Evolutionary conservation across 2,329 filamentous ascomycete species (phyloP), one percentile per base, ranked within the genome.

Genomic region (Madurella mycetomatis): DNA sequence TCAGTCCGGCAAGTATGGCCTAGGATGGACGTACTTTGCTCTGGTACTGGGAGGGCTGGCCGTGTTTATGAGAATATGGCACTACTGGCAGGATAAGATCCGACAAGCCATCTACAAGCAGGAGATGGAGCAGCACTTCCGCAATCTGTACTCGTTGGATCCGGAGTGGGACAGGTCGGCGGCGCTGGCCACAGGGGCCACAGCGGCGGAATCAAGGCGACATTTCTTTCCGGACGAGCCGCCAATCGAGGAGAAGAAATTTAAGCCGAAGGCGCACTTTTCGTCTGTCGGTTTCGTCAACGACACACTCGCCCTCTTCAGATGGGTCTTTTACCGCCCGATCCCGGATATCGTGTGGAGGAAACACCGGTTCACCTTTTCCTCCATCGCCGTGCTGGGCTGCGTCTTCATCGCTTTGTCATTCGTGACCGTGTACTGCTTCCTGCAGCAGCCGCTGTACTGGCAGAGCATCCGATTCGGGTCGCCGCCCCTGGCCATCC

Each of bases 11-110:
- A 95, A 95, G 74, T 96, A 96, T 73, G 90, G 81, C 2, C 73
- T 90, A 49, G 90, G 87, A 54, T 96, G 90, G 84, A 90, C 92
- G 13, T 96, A 95, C 71, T 95, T 96, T 65, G 85, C 87, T 49
- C 70, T 95, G 47, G 83, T 85, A 48, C 70, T 96, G 56, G 78
- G 92, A 60, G 79, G 81, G 30, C 65, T 83, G 51, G 84, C 92
- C 4, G 73, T 87, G 11, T 65, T 86, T 11, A 76, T 92, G 67
- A 84, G 90, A 61, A 79, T 88, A 67, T 96, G 92, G 78, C 88
- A 96, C 70, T 85, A 87, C 62, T 96, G 90, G 86, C 90, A 92
- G 64, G 92, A 96, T 75, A 95, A 94, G 74, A 90, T 95, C 61
- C 84, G 92, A 62, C 88, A 92, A 62, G 92, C 90, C 59, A 83